Percentiles rank a stretch among this genome's conserved stretches.
Evolutionary conservation across 805 yeast species (phyloP).

Genomic region (Maudiozyma pseudohumilis): DNA sequence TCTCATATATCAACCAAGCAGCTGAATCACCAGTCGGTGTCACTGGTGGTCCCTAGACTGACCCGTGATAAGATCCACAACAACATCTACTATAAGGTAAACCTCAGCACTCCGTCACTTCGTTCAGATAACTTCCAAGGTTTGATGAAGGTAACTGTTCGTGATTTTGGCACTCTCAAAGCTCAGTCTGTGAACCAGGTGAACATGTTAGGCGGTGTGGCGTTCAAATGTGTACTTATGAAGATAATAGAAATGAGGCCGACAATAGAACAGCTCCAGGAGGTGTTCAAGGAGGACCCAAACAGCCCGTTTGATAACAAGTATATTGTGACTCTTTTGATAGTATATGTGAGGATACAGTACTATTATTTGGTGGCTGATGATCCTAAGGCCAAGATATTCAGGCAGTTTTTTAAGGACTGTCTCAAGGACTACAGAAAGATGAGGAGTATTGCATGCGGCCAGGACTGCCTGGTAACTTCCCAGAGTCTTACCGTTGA

Average conservation of each 20-base stretch:
- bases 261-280: slow-evolving; percentile 18
- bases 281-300: slow-evolving; percentile 39
- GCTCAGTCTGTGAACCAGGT: slow-evolving; percentile 9
- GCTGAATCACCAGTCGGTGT: slow-evolving; percentile 27
- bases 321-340: slow-evolving; percentile 36
- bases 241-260: slow-evolving; percentile 75
- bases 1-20: slow-evolving; percentile 22
- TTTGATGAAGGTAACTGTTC: slow-evolving; percentile 14
- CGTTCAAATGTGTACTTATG: slow-evolving; percentile 51
- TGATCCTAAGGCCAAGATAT: slow-evolving; percentile 37
- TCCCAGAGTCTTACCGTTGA: slow-evolving; percentile 14
- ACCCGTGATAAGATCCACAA: slow-evolving; percentile 25
- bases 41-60: slow-evolving; percentile 26
- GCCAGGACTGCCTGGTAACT: slow-evolving; percentile 27
- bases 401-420: slow-evolving; percentile 45
- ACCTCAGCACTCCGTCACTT: slow-evolving; percentile 16
- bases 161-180: slow-evolving; percentile 22
- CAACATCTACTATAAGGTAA: slow-evolving; percentile 25
- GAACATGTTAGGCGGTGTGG: slow-evolving; percentile 25
- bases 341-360: slow-evolving; percentile 50
- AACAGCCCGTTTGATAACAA: slow-evolving; percentile 59
- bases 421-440: slow-evolving; percentile 59
- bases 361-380: slow-evolving; percentile 22
- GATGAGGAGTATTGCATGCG: slow-evolving; percentile 38
- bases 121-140: slow-evolving; percentile 24